A percentile compares a stretch with the other conserved stretches of the same genome.
Evolutionary conservation across 2,329 filamentous ascomycete genomes (phyloP).

Genomic region (Pezizomycotina sp.): DNA sequence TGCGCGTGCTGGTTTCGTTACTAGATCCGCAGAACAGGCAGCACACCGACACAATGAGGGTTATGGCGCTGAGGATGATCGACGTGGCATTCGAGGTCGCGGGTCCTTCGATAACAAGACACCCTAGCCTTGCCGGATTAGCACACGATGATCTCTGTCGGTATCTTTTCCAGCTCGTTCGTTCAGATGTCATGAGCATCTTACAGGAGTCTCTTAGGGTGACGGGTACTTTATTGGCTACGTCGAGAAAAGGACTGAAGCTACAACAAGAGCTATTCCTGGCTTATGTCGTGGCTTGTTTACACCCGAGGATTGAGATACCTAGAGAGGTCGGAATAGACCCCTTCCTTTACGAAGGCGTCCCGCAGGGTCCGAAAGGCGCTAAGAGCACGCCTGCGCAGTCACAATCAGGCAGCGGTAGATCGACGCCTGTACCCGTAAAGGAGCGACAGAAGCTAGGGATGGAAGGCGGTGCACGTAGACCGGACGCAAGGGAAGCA

Average conservation of each 20-base stretch:
- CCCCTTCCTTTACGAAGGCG: slow-evolving; percentile 76
- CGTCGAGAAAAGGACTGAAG: slow-evolving; percentile 78
- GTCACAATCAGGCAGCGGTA: slow-evolving; percentile 53
- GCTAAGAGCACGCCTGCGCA: slow-evolving; percentile 51
- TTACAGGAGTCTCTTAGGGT: slow-evolving; percentile 85
- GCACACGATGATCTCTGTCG: slow-evolving; percentile 88
- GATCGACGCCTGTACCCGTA: slow-evolving; percentile 76
- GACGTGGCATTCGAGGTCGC: slow-evolving; percentile 94
- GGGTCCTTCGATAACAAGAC: slow-evolving; percentile 81
- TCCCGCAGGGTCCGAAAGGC: slow-evolving; percentile 77
- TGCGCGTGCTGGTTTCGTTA: slow-evolving; percentile 82
- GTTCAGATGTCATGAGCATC: slow-evolving; percentile 91
- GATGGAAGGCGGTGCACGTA: slow-evolving; percentile 75
- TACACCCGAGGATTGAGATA: slow-evolving; percentile 88
- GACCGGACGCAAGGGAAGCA: slow-evolving; percentile 87
- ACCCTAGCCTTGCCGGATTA: slow-evolving; percentile 70
- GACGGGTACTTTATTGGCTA: slow-evolving; percentile 75
- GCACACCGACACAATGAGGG: slow-evolving; percentile 85
- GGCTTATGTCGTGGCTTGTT: slow-evolving; percentile 81
- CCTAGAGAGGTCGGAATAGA: slow-evolving; percentile 81
- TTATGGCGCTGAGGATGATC: slow-evolving; percentile 93
- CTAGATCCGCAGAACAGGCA: slow-evolving; percentile 83
- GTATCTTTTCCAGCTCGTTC: slow-evolving; percentile 86
- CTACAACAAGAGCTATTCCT: slow-evolving; percentile 92
- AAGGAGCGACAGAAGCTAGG: slow-evolving; percentile 86